A percentile compares a stretch with the other conserved stretches of the same genome.
phyloP scores from a whole-genome alignment of 179 eudicot genomes.

The Kewa caespitosa region DNA sequence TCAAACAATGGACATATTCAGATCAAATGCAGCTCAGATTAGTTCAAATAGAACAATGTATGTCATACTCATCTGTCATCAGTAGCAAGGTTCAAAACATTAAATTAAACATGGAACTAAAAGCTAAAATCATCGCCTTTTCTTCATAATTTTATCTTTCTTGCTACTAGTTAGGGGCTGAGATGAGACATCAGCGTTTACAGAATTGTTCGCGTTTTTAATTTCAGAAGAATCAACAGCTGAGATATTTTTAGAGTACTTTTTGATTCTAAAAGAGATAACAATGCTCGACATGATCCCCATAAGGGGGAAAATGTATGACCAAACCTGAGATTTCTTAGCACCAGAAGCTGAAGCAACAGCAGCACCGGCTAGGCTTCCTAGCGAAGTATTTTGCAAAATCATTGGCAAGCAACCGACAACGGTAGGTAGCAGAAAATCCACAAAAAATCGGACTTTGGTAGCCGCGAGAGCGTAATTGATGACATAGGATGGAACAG shows the following conservation, averaged over 20 bases:
- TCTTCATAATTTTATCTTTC: slow-evolving; percentile 25
- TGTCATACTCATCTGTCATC: slow-evolving; percentile 12
- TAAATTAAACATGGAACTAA: not conserved
- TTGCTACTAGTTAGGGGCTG: slow-evolving; percentile 15
- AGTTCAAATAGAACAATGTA: slow-evolving; percentile 4
- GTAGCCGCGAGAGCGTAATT: slow-evolving; percentile 87
- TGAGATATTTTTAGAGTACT: slow-evolving; percentile 49
- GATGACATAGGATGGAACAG: slow-evolving; percentile 80
- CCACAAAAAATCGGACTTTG: slow-evolving; percentile 54
- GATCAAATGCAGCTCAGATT: slow-evolving; percentile 1
- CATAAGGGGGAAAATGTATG: slow-evolving; percentile 70
- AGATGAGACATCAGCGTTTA: slow-evolving; percentile 20
- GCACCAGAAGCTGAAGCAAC: slow-evolving; percentile 70
- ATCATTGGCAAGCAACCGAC: slow-evolving; percentile 95
- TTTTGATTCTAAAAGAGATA: slow-evolving; percentile 68
- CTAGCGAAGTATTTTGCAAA: slow-evolving; percentile 86
- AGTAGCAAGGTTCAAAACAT: slow-evolving; percentile 2
- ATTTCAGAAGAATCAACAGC: slow-evolving; percentile 31
- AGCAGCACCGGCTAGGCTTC: slow-evolving; percentile 92
- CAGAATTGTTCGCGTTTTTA: slow-evolving; percentile 22
- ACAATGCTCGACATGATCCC: slow-evolving; percentile 72
- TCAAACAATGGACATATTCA: not conserved
- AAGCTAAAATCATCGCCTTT: slow-evolving; percentile 26
- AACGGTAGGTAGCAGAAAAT: slow-evolving; percentile 77
- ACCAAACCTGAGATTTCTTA: slow-evolving; percentile 59